Evolutionary conservation across 495 filamentous ascomycete species (phyloP), one percentile per base, ranked within the genome.

Genomic region (Platismatia glauca): DNA sequence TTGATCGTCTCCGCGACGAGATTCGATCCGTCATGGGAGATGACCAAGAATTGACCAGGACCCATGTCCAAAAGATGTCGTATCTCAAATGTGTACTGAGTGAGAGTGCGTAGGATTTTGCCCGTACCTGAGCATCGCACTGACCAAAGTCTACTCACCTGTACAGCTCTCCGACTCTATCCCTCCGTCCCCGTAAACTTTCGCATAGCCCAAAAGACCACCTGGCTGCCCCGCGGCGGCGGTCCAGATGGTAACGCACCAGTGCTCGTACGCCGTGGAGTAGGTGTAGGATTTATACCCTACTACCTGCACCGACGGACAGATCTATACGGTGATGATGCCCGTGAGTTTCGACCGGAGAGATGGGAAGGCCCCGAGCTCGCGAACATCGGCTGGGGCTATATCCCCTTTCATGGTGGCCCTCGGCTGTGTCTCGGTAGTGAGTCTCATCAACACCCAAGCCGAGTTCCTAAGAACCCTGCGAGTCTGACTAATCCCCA

Each of bases 341-440:
- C 79, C 3, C 70, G 76, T 0, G 67, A 75, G 37, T 92, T 86
- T 72, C 74, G 76, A 39, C 86, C 87, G 0, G 86, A 90, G 58
- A 70, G 88, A 22, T 91, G 88, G 89, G 79, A 81, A 43, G 61
- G 55, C 16, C 60, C 68, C 11, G 66, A 72, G 52, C 73, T 67
- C 35, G 37, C 48, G 13, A 64, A 68, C 22, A 62, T 68, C 43
- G 68, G 71, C 24, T 88, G 84, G 85, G 82, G 81, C 58, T 90
- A 84, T 71, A 75, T 89, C 31, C 84, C 84, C 9, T 89, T 89
- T 71, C 86, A 86, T 68, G 82, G 83, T 35, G 85, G 87, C 0
- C 75, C 74, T n/a, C 60, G 76, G 24, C 64, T 66, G 7, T 78
- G 69, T 61, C 68, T 76, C 0, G 74, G 72, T 11, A 67, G 61